These are phyloP conservation scores for Fusarium subtropicale DNA, from an alignment of 2,329 filamentous ascomycete species.

Conservation along the genomic window DNA sequence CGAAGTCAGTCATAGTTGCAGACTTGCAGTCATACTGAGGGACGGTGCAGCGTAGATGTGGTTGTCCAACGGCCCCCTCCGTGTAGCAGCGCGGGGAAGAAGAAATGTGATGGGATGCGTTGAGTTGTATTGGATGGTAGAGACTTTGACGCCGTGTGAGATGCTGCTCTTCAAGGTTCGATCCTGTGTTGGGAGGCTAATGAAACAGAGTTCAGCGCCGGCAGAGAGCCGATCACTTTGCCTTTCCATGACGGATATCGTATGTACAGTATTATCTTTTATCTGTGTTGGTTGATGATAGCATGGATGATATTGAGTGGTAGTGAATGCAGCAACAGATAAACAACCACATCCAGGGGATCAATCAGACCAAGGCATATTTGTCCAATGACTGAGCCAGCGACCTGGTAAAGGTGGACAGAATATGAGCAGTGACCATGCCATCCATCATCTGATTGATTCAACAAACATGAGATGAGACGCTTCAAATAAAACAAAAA, in stretches of 20 bases:
- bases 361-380: background rate
- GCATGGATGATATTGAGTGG: background rate
- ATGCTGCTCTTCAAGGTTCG: constrained; percentile 34
- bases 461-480: constrained; percentile 28
- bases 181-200: constrained; percentile 34
- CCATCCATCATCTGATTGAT: constrained; percentile 33
- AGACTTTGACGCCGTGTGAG: constrained; percentile 23
- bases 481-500: background rate
- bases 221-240: constrained; percentile 25
- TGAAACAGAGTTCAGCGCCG: constrained; percentile 41
- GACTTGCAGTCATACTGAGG: background rate
- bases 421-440: constrained; percentile 19
- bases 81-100: constrained; percentile 20
- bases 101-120: background rate
- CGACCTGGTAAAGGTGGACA: background rate
- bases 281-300: constrained; percentile 9
- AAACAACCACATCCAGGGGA: constrained; percentile 15
- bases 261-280: constrained; percentile 5
- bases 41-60: background rate
- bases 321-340: constrained; percentile 5
- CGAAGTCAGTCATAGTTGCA: background rate
- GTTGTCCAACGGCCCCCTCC: constrained; percentile 32
- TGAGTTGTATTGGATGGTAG: constrained; percentile 4
- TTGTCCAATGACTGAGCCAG: background rate
- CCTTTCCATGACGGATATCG: background rate